Conservation (phyloP, 495 filamentous ascomycete species). For the Penicillium nucicola region DNA sequence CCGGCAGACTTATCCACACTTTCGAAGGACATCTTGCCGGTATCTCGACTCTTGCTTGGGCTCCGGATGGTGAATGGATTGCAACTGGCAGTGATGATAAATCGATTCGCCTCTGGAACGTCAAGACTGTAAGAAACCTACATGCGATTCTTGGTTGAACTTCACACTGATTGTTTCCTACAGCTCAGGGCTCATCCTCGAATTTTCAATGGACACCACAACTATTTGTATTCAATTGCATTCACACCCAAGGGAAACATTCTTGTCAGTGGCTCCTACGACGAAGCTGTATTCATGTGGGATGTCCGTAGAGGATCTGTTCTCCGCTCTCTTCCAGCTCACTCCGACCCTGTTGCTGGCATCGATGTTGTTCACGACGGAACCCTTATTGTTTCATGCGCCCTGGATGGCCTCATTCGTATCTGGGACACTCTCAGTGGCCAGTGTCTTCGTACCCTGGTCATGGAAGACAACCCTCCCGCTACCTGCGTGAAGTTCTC, state of each 20-base stretch:
- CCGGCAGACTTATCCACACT: conserved; percentile 75
- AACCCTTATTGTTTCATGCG: conserved; percentile 85
- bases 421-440: conserved; percentile 96
- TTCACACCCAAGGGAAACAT: conserved; percentile 98
- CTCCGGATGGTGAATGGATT: conserved; percentile 77
- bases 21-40: conserved; percentile 94
- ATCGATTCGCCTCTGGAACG: conserved; percentile 88
- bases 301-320: conserved; percentile 79
- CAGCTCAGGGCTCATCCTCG: conserved; percentile 58
- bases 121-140: conserved; percentile 56
- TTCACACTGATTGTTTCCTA: conserved; percentile 2
- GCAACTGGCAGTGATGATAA: conserved; percentile 96
- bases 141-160: not conserved
- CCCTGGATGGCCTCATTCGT: conserved; percentile 83
- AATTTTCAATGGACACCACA: conserved; percentile 83
- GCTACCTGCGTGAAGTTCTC: conserved; percentile 89
- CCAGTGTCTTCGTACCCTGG: conserved; percentile 89
- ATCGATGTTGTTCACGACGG: conserved; percentile 92
- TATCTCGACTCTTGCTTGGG: conserved; percentile 86
- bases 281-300: conserved; percentile 96
- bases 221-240: conserved; percentile 88
- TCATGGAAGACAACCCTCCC: conserved; percentile 93
- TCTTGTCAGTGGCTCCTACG: conserved; percentile 89
- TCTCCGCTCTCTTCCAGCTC: conserved; percentile 89
- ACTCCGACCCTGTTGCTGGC: conserved; percentile 89